These are phyloP conservation scores for Malus hybrid DNA, from an alignment of 331 rosid genomes.

Conservation along the genomic window DNA sequence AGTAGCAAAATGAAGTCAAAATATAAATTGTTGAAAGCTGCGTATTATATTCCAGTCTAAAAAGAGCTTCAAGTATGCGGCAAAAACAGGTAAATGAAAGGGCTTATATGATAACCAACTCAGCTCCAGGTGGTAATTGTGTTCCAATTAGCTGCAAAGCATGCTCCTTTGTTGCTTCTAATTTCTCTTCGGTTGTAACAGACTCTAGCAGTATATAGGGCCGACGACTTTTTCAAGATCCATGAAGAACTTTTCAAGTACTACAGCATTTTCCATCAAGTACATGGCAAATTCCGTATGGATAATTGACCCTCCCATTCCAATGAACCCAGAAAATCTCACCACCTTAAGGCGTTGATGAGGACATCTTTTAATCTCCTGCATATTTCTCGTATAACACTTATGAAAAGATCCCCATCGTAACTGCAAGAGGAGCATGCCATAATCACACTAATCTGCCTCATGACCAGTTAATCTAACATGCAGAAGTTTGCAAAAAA, in stretches of 20 bases:
- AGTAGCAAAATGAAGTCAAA: neutral
- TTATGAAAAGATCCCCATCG: neutral
- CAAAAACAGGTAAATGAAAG: neutral
- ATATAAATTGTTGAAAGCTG: neutral
- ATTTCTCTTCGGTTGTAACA: neutral
- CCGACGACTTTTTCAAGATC: neutral
- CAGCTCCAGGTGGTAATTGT: neutral
- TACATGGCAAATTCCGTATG: neutral
- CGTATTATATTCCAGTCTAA: neutral
- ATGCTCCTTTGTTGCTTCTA: neutral
- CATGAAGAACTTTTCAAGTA: neutral
- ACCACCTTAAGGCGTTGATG: neutral
- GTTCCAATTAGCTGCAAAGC: neutral
- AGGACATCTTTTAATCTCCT: neutral
- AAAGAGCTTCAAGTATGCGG: neutral
- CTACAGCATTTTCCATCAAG: neutral
- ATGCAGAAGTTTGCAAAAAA: neutral
- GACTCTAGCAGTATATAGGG: neutral
- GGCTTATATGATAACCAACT: neutral
- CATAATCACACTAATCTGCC: neutral
- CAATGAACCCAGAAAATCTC: neutral
- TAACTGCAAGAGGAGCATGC: neutral
- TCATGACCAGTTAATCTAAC: neutral
- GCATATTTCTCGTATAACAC: neutral
- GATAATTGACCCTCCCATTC: neutral